phyloP scores from a whole-genome alignment of 2,329 filamentous ascomycete genomes.

The Botrytis sinoallii region DNA sequence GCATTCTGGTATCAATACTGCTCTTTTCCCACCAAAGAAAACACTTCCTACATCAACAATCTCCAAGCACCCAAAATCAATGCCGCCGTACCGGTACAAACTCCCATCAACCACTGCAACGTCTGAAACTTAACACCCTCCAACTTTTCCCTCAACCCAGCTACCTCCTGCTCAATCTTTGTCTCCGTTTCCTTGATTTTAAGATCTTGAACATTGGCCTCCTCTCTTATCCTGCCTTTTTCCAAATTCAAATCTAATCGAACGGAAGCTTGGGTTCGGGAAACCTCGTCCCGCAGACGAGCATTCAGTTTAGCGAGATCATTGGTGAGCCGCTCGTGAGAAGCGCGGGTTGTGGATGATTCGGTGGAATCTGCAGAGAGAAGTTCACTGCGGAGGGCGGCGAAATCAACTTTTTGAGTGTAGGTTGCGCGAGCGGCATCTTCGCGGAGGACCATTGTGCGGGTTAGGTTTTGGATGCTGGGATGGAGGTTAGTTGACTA shows the following conservation, averaged over 20 bases:
- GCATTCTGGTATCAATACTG: conserved; percentile 2
- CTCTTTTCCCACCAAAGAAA: neutral
- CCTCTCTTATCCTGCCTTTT: conserved; percentile 93
- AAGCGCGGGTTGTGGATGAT: conserved; percentile 78
- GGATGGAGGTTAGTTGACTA: conserved; percentile 9
- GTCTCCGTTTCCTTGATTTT: conserved; percentile 99
- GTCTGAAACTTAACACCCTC: conserved; percentile 98
- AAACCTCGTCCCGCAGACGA: conserved; percentile 87
- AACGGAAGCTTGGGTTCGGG: conserved; percentile 88
- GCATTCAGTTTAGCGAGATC: conserved; percentile 92
- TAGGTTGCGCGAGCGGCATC: conserved; percentile 80
- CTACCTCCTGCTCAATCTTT: conserved; percentile 96
- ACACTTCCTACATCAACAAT: conserved; percentile 55
- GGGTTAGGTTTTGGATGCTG: conserved; percentile 92
- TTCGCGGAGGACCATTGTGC: conserved; percentile 96
- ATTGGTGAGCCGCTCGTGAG: conserved; percentile 89
- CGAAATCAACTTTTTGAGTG: conserved; percentile 94
- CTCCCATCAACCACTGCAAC: conserved; percentile 95
- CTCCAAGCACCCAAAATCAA: conserved; percentile 68
- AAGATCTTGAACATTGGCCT: conserved; percentile 93
- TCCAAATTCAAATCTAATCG: conserved; percentile 91
- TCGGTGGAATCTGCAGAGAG: conserved; percentile 90
- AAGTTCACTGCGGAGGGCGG: conserved; percentile 91
- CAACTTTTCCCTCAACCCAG: conserved; percentile 82
- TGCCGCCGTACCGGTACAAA: conserved; percentile 65